Evolutionary conservation across 805 yeast genomes (phyloP), one percentile per base, ranked within the genome.

Genomic region (Tetrapisispora pingtungensis): DNA sequence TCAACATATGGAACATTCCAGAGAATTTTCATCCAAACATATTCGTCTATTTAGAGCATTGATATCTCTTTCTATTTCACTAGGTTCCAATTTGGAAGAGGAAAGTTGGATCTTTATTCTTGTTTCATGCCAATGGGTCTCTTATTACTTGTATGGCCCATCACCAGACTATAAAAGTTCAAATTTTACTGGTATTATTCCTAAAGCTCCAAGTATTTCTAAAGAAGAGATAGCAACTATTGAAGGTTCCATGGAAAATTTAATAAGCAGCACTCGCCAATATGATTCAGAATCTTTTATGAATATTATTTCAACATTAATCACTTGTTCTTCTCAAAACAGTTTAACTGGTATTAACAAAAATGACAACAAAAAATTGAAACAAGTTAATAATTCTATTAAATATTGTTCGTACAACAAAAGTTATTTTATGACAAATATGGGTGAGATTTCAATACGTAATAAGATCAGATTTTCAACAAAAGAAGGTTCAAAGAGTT

Each of bases 41-140:
- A 72, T 85, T 1, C 71, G 81, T 10, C 78, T 95, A 51, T 75
- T 87, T 33, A 70, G 96, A 41, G 96, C 95, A 0, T 62, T 90
- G 33, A 67, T 81, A 3, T 84, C 86, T 47, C 67, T 90, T 40
- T 88, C 90, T 0, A 73, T 80, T 3, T 84, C 96, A 0, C 63
- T 90, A n/a, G 97, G 96, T 0, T 75, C 89, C 1, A 74, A 79
- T 1, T 68, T 90, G 14, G 74, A 73, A 6, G 58, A 49, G 1
- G 46, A 65, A 3, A 76, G 83, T 28, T 90, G 97, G 97, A 61
- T 65, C 12, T 71, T 71, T 15, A 59, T 81, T 4, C 56, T 80
- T 17, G 70, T 75, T 4, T 74, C 94, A 0, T 68, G 87, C 45
- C 94, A 84, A 61, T 84, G 94, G 94, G 71, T 81, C 40, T 79